Conservation (phyloP, 345 rosid genomes). For the Streptanthus diversifolius region DNA sequence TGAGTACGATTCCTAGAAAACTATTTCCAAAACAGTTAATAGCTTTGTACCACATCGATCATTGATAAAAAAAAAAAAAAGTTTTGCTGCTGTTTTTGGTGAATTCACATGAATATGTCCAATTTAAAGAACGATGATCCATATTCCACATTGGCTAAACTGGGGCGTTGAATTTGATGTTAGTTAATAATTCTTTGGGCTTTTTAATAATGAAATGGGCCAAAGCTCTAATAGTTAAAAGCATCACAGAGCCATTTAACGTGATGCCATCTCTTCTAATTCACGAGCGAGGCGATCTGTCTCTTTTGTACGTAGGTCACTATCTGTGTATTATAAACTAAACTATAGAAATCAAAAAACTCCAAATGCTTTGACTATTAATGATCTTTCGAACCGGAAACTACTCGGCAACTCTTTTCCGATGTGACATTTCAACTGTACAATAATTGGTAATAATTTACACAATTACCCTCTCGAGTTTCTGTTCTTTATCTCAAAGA, state of each 20-base stretch:
- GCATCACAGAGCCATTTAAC: not conserved
- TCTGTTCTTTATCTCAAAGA: not conserved
- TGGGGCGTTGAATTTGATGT: not conserved
- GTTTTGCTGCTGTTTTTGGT: no score
- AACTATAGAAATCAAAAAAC: not conserved
- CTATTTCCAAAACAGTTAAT: not conserved
- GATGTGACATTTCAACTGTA: constrained; percentile 22
- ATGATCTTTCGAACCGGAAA: constrained; percentile 29
- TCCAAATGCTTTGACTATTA: constrained; percentile 17
- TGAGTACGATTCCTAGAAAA: not conserved
- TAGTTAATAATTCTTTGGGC: not conserved
- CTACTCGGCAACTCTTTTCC: constrained; percentile 32
- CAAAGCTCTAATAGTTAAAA: not conserved
- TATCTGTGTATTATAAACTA: not conserved
- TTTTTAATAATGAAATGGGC: not conserved
- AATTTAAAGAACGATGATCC: no score
- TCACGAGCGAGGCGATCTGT: not conserved
- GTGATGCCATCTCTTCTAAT: not conserved
- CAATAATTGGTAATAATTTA: not conserved
- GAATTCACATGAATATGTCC: no score
- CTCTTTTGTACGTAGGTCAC: not conserved
- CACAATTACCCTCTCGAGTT: constrained; percentile 1
- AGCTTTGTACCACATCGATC: not conserved
- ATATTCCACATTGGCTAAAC: no score
- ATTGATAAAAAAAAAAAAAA: no score